phyloP scores from a whole-genome alignment of 2,329 filamentous ascomycete genomes.

The Dryadomyces sulphureus region DNA sequence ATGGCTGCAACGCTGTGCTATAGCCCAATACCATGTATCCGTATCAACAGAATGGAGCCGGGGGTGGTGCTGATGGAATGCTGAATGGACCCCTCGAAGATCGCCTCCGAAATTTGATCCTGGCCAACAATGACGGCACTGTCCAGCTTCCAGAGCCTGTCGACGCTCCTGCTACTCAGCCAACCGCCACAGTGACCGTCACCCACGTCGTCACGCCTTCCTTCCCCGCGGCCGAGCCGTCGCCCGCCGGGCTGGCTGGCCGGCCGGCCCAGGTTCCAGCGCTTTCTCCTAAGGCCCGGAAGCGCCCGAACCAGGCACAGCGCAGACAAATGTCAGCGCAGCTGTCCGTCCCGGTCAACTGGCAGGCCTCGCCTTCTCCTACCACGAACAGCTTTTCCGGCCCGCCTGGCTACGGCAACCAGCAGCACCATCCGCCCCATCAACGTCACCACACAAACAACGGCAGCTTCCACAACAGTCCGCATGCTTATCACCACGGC shows the following conservation, averaged over 20 bases:
- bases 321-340: slow-evolving; percentile 48
- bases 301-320: slow-evolving; percentile 47
- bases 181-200: neutral
- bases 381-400: slow-evolving; percentile 17
- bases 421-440: slow-evolving; percentile 18
- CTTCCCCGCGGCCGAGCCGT: no score
- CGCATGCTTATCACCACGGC: slow-evolving; percentile 6
- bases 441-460: slow-evolving; percentile 16
- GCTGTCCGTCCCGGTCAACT: slow-evolving; percentile 39
- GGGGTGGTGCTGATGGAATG: neutral
- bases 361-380: slow-evolving; percentile 18
- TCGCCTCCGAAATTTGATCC: slow-evolving; percentile 12
- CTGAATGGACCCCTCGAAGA: slow-evolving; percentile 10
- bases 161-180: neutral
- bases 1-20: neutral
- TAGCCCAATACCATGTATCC: slow-evolving; percentile 6
- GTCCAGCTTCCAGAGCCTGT: neutral
- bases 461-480: slow-evolving; percentile 13
- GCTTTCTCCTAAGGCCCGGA: slow-evolving; percentile 18
- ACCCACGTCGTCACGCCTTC: no score
- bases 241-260: no score
- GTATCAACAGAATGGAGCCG: slow-evolving; percentile 3
- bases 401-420: slow-evolving; percentile 16
- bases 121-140: slow-evolving; percentile 8
- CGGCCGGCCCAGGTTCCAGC: no score